Evolutionary conservation across 2,329 filamentous ascomycete genomes (phyloP), one percentile per base, ranked within the genome.

Genomic region (Colletotrichum abscissum): DNA sequence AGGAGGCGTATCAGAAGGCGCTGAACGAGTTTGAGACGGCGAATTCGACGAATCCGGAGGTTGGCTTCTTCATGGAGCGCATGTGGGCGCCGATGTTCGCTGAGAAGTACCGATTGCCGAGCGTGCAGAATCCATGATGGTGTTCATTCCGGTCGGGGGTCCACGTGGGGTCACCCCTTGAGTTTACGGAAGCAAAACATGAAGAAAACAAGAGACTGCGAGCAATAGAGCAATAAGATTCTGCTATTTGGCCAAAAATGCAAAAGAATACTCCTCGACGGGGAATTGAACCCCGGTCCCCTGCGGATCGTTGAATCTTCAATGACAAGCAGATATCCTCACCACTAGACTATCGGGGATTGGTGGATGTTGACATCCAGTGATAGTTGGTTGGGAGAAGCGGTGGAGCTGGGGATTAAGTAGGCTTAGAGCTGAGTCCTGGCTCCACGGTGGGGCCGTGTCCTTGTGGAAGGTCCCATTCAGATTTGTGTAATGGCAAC

Each of bases 21-120:
- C 30, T 75, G 60, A 35, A 35, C 19, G 74, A 67, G 30, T 76
- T 76, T 24, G 59, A 68, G n/a, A 59, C 57, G 58, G 74, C 71
- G n/a, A 69, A 75, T 16, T 65, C 71, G 38, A 63, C 24, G 1
- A 75, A 76, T 16, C 74, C 74, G 9, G 75, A 74, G 63, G 65
- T 75, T 5, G 75, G 75, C 0, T 76, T 75, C 35, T 75, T 71
- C 57, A 69, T 69, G 69, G 74, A 76, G 64, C 67, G 74, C 11
- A 76, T 75, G 74, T 76, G 75, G 73, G 63, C 75, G 60, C 74
- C 75, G 22, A 74, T 76, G 33, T 74, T 76, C 62, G 67, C 60
- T 12, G 64, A 56, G 14, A 68, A 56, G 35, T 75, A 75, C 49
- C 49, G 74, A 12, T 28, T 74, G 14, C 52, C 16, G 2, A 38